A percentile compares a stretch with the other conserved stretches of the same genome.
Evolutionary conservation across 805 yeast genomes (phyloP).

Genomic region (Clavispora vitiphila): DNA sequence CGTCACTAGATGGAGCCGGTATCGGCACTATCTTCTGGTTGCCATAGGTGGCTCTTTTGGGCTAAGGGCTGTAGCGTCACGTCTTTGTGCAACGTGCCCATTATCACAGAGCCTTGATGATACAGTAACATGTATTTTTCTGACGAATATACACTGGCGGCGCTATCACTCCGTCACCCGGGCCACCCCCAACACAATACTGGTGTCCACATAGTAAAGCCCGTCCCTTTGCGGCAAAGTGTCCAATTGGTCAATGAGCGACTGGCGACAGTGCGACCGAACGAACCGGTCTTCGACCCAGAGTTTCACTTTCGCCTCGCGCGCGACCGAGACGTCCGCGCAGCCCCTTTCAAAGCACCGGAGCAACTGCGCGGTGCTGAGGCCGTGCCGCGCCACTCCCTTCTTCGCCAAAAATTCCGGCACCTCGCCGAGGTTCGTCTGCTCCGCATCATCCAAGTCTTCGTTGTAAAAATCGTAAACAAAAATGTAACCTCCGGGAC

Average conservation of each 20-base stretch:
- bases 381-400: slow-evolving; percentile 6
- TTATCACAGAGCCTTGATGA: too few species aligned
- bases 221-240: slow-evolving; percentile 5
- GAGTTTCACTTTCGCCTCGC: slow-evolving; percentile 13
- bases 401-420: background rate
- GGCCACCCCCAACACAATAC: slow-evolving; percentile 27
- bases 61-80: too few species aligned
- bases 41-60: too few species aligned
- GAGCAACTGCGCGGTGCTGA: slow-evolving; percentile 2
- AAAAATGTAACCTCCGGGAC: slow-evolving; percentile 29
- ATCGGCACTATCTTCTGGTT: too few species aligned
- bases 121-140: too few species aligned
- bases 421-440: background rate
- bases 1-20: too few species aligned
- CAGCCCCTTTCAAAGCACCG: slow-evolving; percentile 2
- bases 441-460: slow-evolving; percentile 9
- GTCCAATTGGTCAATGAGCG: slow-evolving; percentile 9
- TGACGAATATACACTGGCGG: too few species aligned
- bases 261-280: slow-evolving; percentile 18
- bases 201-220: slow-evolving; percentile 14
- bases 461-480: slow-evolving; percentile 37
- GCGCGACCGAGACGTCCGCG: slow-evolving; percentile 18
- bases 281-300: slow-evolving; percentile 26
- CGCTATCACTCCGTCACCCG: slow-evolving; percentile 5
- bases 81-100: too few species aligned